Base-by-base conservation (phyloP, 176 grass and related monocot genomes). In the Neostapfia colusana region DNA sequence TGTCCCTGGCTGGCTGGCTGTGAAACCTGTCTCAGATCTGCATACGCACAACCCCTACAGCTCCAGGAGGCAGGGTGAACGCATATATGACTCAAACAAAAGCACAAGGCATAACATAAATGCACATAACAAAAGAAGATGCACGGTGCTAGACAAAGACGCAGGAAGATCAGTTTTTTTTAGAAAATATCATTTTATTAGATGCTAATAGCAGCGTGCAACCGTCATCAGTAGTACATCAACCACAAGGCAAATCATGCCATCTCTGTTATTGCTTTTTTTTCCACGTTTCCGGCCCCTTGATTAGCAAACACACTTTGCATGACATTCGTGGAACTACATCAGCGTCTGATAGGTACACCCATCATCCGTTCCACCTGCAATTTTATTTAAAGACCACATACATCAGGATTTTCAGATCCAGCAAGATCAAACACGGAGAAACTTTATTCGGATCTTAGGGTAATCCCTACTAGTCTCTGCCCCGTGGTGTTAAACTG, bases 131-230 rank as follows among this genome's bases (percentile, higher is more conserved):
- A n/a, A n/a, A 24, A 24, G 0, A 56, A 8, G n/a, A 56, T 54
- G 18, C 50, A n/a, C 49, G n/a, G n/a, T 18, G 49, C n/a, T 24
- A n/a, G 18, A 13, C 27, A 24, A 21, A 45, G 77, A 34, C 58
- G 20, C 24, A 74, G 17, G 12, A 17, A 13, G n/a, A 77, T 72
- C n/a, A 34, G 21, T n/a, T n/a, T 31, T 31, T 65, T 58, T 56
- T 58, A 77, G 31, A 51, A 73, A 72, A 66, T 27, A 50, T 8
- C 39, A 6, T 79, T 83, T 83, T 83, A 83, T 83, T 88, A 79
- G 69, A 79, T 53, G 53, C 62, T 74, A 56, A 56, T 23, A 62
- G 74, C 74, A 79, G 75, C 80, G 60, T 83, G 61, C 68, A 53
- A 25, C 74, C 82, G 53, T 78, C 49, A 70, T 62, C 62, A 81